phyloP scores from a whole-genome alignment of 768 basidiomycete genomes.

The Udeniomyces megalosporus region DNA sequence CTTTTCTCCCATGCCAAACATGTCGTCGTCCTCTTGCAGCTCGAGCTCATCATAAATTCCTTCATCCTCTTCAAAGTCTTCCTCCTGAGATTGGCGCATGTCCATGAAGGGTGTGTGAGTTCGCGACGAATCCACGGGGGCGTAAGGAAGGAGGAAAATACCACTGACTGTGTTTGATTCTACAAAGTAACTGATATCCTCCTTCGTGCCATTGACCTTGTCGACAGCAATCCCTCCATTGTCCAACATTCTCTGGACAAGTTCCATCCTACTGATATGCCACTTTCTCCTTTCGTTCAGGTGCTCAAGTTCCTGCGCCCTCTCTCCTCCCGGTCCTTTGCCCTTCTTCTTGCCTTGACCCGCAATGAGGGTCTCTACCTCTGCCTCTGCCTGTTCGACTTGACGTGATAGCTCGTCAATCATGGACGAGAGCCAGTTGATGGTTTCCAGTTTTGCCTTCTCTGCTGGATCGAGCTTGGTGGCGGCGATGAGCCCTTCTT shows the following conservation, averaged over 20 bases:
- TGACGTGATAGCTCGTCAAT: slow-evolving; percentile 88
- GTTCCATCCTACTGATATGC: slow-evolving; percentile 84
- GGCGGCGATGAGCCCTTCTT: slow-evolving; percentile 88
- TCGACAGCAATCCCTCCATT: slow-evolving; percentile 79
- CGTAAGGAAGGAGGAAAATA: not conserved
- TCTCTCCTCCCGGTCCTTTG: slow-evolving; percentile 37
- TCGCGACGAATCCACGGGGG: not conserved
- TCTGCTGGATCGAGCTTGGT: slow-evolving; percentile 91
- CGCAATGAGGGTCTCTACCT: slow-evolving; percentile 62
- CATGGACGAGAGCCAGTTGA: slow-evolving; percentile 64
- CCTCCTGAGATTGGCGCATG: slow-evolving; percentile 44
- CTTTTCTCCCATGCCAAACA: slow-evolving; percentile 48
- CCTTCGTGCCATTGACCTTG: slow-evolving; percentile 63
- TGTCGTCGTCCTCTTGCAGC: slow-evolving; percentile 91
- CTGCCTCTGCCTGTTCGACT: slow-evolving; percentile 85
- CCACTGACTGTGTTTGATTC: slow-evolving; percentile 77
- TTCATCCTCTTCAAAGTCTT: slow-evolving; percentile 92
- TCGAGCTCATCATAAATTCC: slow-evolving; percentile 96
- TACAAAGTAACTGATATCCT: slow-evolving; percentile 91
- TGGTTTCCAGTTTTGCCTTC: slow-evolving; percentile 80
- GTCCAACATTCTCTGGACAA: slow-evolving; percentile 79
- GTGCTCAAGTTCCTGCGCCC: slow-evolving; percentile 66
- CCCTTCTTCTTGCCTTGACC: slow-evolving; percentile 46
- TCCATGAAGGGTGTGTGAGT: slow-evolving; percentile 11
- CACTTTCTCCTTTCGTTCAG: slow-evolving; percentile 88